phyloP scores from a whole-genome alignment of 495 filamentous ascomycete species.

The Copromyces sp. region DNA sequence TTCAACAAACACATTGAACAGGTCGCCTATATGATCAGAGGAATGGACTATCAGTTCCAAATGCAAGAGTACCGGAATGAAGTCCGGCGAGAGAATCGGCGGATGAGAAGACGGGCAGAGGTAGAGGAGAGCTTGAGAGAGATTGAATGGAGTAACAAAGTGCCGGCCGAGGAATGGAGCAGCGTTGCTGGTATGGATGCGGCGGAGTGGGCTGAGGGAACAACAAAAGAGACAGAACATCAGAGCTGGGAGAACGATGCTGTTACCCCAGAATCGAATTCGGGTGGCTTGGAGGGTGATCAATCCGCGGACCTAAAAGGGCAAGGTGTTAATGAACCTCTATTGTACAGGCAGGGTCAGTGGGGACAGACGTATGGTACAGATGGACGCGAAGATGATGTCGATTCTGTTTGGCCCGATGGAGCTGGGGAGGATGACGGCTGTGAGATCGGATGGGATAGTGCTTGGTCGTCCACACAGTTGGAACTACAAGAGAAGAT shows the following conservation, averaged over 20 bases:
- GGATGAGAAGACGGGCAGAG: neutral
- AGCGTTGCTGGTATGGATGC: neutral
- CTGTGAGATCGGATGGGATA: neutral
- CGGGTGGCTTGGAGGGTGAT: neutral
- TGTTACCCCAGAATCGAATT: neutral
- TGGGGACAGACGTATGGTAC: neutral
- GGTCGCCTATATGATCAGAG: neutral
- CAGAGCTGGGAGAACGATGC: neutral
- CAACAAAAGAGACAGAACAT: neutral
- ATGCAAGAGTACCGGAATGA: neutral
- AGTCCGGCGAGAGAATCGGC: neutral
- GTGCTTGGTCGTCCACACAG: neutral
- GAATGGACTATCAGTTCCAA: neutral
- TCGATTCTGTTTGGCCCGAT: neutral
- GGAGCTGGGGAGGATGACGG: neutral
- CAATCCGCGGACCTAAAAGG: neutral
- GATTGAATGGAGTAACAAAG: neutral
- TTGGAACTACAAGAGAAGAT: neutral
- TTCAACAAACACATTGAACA: neutral
- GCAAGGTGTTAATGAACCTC: neutral
- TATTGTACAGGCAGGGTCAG: neutral
- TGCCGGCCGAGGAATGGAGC: neutral
- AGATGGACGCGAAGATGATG: neutral
- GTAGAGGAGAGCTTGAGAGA: neutral
- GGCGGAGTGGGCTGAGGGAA: neutral